phyloP scores from a whole-genome alignment of 2,329 filamentous ascomycete species.

The Alternaria atra region DNA sequence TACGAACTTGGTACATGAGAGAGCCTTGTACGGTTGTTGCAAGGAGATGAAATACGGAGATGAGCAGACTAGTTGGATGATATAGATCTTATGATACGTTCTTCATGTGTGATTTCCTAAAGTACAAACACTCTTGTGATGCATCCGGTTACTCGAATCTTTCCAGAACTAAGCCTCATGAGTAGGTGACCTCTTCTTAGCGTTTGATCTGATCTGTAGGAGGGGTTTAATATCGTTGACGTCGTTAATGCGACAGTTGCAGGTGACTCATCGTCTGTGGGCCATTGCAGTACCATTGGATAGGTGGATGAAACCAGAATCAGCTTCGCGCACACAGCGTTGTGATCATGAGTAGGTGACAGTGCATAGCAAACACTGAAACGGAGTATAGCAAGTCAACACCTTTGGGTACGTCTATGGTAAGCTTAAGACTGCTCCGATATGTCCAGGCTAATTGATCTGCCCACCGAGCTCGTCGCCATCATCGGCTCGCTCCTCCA shows the following conservation, averaged over 20 bases:
- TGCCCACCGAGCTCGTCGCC: neutral
- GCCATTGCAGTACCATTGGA: too few species aligned
- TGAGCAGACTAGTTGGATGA: neutral
- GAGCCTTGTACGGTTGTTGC: constrained; percentile 58
- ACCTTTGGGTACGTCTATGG: neutral
- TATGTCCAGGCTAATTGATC: neutral
- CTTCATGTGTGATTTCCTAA: neutral
- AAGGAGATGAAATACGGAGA: constrained; percentile 13
- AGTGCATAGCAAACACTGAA: neutral
- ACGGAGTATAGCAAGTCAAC: neutral
- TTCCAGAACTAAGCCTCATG: too few species aligned
- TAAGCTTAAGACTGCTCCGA: neutral
- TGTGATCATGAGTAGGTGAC: neutral
- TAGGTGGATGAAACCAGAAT: too few species aligned
- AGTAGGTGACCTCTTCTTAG: too few species aligned
- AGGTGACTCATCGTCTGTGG: too few species aligned
- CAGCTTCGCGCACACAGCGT: too few species aligned
- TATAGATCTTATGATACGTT: neutral
- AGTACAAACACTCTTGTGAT: neutral
- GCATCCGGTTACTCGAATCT: neutral
- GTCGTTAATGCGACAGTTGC: too few species aligned
- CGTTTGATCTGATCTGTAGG: too few species aligned
- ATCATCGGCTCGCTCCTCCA: neutral
- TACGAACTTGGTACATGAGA: constrained; percentile 57
- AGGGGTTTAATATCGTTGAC: too few species aligned